Conservation (phyloP, 2,329 filamentous ascomycete genomes). For the Pezicula rhizophila region DNA sequence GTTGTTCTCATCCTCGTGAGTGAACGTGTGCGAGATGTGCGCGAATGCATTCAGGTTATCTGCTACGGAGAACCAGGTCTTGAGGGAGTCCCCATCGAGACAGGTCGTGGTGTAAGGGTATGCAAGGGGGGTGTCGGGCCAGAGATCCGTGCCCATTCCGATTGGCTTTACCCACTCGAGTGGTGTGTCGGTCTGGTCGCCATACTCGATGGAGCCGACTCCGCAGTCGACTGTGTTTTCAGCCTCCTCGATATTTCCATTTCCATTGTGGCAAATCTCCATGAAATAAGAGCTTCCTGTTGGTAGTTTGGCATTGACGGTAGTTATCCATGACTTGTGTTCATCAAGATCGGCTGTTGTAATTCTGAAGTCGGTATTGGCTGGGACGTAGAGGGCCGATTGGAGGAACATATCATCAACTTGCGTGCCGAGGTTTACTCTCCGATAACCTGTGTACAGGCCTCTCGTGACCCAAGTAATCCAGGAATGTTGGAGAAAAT, state of each 20-base stretch:
- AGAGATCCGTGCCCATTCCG: conserved; percentile 42
- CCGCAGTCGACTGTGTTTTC: conserved; percentile 14
- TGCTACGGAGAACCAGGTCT: conserved; percentile 46
- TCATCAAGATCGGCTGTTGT: conserved; percentile 39
- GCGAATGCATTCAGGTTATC: conserved; percentile 47
- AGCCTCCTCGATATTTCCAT: conserved; percentile 40
- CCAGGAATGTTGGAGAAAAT: conserved; percentile 54
- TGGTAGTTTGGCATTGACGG: conserved; percentile 41
- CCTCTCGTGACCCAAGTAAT: conserved; percentile 58
- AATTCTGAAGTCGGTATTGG: conserved; percentile 43
- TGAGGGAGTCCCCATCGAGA: conserved; percentile 41
- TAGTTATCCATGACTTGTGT: conserved; percentile 36
- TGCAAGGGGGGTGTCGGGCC: conserved; percentile 31
- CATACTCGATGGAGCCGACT: conserved; percentile 36
- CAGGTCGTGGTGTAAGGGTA: conserved; percentile 32
- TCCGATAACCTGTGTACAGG: conserved; percentile 31
- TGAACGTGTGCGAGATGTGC: conserved; percentile 58
- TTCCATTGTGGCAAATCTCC: conserved; percentile 51
- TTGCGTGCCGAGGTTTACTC: conserved; percentile 20
- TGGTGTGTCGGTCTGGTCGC: conserved; percentile 37
- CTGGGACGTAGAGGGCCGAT: conserved; percentile 42
- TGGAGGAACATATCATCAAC: conserved; percentile 58
- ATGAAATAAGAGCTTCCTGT: conserved; percentile 45
- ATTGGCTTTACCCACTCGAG: conserved; percentile 40
- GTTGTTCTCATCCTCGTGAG: conserved; percentile 52